Conservation (phyloP, 441 rosid species). For the Geranium incanum region DNA sequence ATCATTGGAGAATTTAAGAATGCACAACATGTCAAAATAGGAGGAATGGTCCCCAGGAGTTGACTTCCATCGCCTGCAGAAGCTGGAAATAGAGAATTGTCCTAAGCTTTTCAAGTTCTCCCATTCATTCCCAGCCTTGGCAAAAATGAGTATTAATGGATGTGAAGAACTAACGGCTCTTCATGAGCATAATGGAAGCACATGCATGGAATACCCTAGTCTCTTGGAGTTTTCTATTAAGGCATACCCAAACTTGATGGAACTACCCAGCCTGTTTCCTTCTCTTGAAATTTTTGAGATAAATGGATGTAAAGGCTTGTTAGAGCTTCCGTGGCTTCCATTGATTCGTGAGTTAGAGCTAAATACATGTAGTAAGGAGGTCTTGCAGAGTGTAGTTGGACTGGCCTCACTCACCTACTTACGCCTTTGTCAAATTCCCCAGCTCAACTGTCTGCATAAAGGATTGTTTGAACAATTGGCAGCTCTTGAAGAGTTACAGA, state of each 20-base stretch:
- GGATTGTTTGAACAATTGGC: conserved; percentile 15
- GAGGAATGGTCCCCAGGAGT: conserved; percentile 23
- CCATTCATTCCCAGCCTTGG: conserved; percentile 20
- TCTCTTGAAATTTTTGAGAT: conserved; percentile 19
- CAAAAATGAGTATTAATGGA: conserved; percentile 3
- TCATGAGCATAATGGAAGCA: not conserved
- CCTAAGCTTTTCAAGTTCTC: conserved; percentile 18
- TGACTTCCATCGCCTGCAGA: conserved; percentile 23
- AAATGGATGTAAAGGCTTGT: conserved; percentile 10
- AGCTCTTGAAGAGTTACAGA: conserved; percentile 19
- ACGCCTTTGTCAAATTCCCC: conserved; percentile 12
- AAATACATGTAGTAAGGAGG: conserved; percentile 13
- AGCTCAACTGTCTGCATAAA: conserved; percentile 16
- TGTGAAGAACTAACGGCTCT: conserved; percentile 21
- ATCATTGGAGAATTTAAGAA: conserved; percentile 21
- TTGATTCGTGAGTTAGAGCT: conserved; percentile 13
- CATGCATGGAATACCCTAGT: conserved; percentile 15
- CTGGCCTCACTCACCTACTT: conserved; percentile 11
- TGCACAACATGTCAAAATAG: conserved; percentile 26
- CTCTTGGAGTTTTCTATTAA: conserved; percentile 18
- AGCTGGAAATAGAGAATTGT: conserved; percentile 18
- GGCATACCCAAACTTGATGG: conserved; percentile 18
- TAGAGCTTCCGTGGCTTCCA: conserved; percentile 18
- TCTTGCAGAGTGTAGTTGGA: conserved; percentile 3
- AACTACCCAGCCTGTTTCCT: conserved; percentile 16